Base-by-base conservation (phyloP, 1,284 basidiomycete species). In the Apiotrichum siamense region DNA sequence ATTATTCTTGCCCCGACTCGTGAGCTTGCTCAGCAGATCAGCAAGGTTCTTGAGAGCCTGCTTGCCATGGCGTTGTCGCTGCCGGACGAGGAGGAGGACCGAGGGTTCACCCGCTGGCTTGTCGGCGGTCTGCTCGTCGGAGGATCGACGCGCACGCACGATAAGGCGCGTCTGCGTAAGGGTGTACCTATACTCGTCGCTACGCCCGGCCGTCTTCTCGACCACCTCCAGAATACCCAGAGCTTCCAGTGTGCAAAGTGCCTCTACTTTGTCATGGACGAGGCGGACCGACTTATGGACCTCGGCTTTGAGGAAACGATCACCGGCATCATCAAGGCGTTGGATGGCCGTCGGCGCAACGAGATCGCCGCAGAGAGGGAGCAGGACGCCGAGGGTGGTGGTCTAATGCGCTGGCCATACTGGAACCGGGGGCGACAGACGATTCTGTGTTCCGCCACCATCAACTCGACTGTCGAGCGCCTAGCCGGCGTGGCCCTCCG, bases 361-460 rank as follows among this genome's bases (percentile, higher is more conserved):
- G 88, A 84, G 27, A 75, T 85, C 27, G 81, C 85, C 57, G 87
- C 87, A 1, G 79, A 85, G 44, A 74, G 81, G 52, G 84, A 87
- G 57, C 85, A 83, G 3, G 72, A 72, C 54, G 62, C 61, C 37
- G 62, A 87, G 86, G 66, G 68, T 47, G 66, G 83, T 18, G 69
- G 66, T 24, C 50, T 59, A 21, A 71, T 71, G 70, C 56, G 64
- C 44, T 74, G 73, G 73, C 61, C 62, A 18, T 87, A 90, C 67
- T 94, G 88, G 88, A 77, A 80, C 15, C 75, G 81, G 37, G 77
- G 81, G 44, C 77, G 87, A 60, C 79, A 88, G 60, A 94, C 91
- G 0, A 79, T 99, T 17, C 80, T 99, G 13, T 99, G 96, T 78
- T 97, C 92, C 9, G 96, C 96, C 4, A 99, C 96, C 0, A 90